Evolutionary conservation across 228 moss, liverwort and hornwort genomes (phyloP).

Genomic region (Sphagnum magellanicum): DNA sequence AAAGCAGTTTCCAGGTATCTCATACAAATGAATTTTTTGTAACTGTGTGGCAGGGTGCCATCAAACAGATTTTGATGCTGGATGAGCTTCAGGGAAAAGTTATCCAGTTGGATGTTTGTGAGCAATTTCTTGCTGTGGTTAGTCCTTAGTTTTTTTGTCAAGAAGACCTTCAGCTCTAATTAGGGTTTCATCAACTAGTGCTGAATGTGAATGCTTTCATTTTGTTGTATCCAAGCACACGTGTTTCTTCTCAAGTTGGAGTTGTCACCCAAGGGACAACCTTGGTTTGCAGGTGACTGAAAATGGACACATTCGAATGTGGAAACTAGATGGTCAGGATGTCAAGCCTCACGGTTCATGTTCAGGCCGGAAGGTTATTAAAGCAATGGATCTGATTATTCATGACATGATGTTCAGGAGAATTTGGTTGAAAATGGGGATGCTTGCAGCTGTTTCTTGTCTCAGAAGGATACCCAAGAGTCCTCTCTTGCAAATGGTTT

Average conservation of each 20-base stretch:
- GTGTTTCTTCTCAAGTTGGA: background rate
- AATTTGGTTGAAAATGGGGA: background rate
- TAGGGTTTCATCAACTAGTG: background rate
- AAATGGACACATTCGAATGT: conserved; percentile 47
- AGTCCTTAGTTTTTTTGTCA: conserved; percentile 9
- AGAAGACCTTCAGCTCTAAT: too few species aligned
- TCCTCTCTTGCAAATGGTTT: background rate
- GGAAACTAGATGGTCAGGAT: conserved; percentile 49
- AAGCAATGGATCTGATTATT: background rate
- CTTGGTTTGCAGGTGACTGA: conserved; percentile 21
- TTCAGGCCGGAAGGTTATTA: conserved; percentile 63
- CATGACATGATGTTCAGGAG: background rate
- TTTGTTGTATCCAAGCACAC: background rate
- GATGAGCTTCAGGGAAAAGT: conserved; percentile 57
- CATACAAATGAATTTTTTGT: background rate
- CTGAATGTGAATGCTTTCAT: background rate
- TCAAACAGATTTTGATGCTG: conserved; percentile 46
- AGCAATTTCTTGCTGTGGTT: conserved; percentile 54
- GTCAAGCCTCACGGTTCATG: conserved; percentile 46
- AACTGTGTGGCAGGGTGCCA: conserved; percentile 35
- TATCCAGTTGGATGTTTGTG: conserved; percentile 52
- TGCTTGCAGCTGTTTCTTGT: background rate
- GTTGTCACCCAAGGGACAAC: background rate
- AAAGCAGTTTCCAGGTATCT: background rate
- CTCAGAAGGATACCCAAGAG: too few species aligned